Base-by-base conservation (phyloP, 2,329 filamentous ascomycete genomes). In the Dichotomopilus funicola region DNA sequence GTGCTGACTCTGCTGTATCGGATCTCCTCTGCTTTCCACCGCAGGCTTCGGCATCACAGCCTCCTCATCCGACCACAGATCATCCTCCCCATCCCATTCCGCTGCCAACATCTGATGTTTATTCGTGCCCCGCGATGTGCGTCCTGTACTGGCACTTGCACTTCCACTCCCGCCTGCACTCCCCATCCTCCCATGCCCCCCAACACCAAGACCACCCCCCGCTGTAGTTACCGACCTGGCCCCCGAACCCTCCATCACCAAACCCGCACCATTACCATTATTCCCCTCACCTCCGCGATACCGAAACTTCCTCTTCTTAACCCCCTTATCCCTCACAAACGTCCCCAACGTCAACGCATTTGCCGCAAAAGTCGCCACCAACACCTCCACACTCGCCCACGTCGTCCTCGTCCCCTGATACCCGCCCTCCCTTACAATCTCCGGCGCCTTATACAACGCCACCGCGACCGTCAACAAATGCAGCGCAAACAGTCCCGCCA, bases 271-370 rank as follows among this genome's bases (percentile, higher is more conserved):
- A 11, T 11, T 11, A 41, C 38, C 40, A 8, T 2, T 6, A 12
- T 42, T 13, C 6, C 11, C 40, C 6, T 9, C 40, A 2, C 42
- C 42, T 34, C 42, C 43, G 3, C 77, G 76, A 55, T 81, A 78
- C 53, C 85, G 85, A 71, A 89, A 96, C 68, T 89, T 94, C 53
- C 80, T 79, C 72, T 95, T 96, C 77, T 97, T 97, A 47, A 89
- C 75, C 11, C 94, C 94, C 55, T 89, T 83, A 68, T 96, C 92
- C 13, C 92, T 82, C 35, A 97, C 83, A 67, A 97, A 97, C 0
- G 91, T 95, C 11, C 92, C 92, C 2, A 99, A 81, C 1, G 96
- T 88, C 31, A 97, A 78, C 2, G 87, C 86, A 67, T 97, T 99
- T 7, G 91, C 89, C 0, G 94, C 87, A 0, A 85, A 83, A 0